A percentile compares a stretch with the other conserved stretches of the same genome.
phyloP scores from a whole-genome alignment of 2,329 filamentous ascomycete species.

The Annulohypoxylon truncatum region DNA sequence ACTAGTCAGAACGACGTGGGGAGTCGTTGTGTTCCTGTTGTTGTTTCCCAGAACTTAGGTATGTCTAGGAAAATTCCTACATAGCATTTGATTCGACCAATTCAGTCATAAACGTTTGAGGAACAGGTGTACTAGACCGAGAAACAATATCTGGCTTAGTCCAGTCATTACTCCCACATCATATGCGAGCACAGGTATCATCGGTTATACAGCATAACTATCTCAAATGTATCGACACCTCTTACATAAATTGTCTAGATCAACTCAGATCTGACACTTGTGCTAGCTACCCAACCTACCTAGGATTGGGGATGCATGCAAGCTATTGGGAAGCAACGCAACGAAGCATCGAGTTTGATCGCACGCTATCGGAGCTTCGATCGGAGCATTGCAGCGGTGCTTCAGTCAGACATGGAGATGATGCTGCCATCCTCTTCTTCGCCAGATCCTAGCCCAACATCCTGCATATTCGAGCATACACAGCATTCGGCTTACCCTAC shows the following conservation, averaged over 20 bases:
- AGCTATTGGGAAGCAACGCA: constrained; percentile 28
- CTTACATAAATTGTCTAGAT: constrained; percentile 20
- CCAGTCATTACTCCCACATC: constrained; percentile 10
- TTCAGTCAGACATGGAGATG: constrained; percentile 31
- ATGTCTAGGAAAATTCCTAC: not conserved
- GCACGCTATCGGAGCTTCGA: constrained; percentile 36
- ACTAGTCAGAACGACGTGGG: not conserved
- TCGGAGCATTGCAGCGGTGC: constrained; percentile 33
- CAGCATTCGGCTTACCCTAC: constrained; percentile 14
- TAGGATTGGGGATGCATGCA: constrained; percentile 28
- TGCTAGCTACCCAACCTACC: constrained; percentile 25
- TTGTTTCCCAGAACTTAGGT: not conserved
- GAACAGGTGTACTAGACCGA: constrained; percentile 20
- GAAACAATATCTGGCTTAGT: constrained; percentile 6
- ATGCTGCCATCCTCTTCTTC: constrained; percentile 18
- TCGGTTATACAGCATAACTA: constrained; percentile 27
- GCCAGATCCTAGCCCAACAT: constrained; percentile 20
- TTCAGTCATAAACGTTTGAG: constrained; percentile 20
- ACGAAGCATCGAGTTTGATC: constrained; percentile 24
- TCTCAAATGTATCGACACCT: constrained; percentile 24
- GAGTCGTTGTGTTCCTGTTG: not conserved
- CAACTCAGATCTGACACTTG: constrained; percentile 22
- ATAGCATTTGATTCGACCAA: not conserved
- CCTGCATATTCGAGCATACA: constrained; percentile 26
- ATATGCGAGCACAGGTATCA: constrained; percentile 15